Percentiles rank a stretch among this genome's conserved stretches.
These are phyloP conservation scores for Micractinium sp. DNA, from an alignment of 139 green algal species.

Conservation along the genomic window DNA sequence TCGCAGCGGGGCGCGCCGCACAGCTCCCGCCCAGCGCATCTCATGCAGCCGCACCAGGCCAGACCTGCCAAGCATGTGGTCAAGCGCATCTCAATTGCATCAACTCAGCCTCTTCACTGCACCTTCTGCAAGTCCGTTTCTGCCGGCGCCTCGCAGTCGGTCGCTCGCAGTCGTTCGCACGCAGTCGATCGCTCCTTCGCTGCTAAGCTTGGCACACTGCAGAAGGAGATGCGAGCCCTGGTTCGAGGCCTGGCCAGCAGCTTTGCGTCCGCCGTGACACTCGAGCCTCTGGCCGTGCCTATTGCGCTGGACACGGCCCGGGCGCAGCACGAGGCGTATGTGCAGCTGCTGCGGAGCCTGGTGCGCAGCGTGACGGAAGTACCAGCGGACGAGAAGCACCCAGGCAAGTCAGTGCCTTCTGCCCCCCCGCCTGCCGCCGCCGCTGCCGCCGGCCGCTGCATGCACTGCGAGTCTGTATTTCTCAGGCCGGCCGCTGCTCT, in stretches of 20 bases:
- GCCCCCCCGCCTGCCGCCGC: background rate
- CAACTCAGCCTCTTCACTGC: no score
- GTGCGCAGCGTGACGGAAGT: constrained; percentile 11
- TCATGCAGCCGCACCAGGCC: no score
- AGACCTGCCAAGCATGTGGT: no score
- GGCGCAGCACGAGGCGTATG: background rate
- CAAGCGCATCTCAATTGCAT: no score
- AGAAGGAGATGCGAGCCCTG: constrained; percentile 5
- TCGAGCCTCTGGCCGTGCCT: background rate
- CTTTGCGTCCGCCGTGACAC: background rate
- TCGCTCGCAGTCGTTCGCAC: no score
- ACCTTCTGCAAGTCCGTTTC: no score
- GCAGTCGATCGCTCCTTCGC: no score
- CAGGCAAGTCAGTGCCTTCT: background rate
- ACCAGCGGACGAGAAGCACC: constrained; percentile 15
- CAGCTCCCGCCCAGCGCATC: no score
- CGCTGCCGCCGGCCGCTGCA: background rate
- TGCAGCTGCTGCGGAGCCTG: background rate
- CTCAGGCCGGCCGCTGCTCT: background rate
- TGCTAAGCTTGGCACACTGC: no score
- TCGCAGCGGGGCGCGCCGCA: no score
- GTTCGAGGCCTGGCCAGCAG: constrained; percentile 10
- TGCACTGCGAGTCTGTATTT: background rate
- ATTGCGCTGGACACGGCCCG: background rate
- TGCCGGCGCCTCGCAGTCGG: no score